These are phyloP conservation scores for Boletellus ananiceps DNA, from an alignment of 768 basidiomycete genomes.

Conservation along the genomic window DNA sequence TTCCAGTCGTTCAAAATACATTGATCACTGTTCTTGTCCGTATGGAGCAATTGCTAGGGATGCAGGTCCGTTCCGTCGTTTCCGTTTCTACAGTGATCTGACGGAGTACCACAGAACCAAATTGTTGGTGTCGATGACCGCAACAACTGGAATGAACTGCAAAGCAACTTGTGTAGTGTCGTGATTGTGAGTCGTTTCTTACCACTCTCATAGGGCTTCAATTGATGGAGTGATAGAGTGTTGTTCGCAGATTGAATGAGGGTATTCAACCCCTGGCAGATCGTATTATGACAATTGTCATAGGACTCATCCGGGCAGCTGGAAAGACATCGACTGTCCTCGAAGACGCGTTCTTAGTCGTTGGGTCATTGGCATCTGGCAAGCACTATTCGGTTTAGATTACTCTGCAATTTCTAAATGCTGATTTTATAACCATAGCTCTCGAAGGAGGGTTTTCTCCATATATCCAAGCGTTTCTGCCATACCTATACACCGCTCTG, in stretches of 20 bases:
- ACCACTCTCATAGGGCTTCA: not conserved
- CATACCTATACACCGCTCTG: constrained; percentile 83
- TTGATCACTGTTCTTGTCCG: constrained; percentile 77
- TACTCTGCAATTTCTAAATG: not conserved
- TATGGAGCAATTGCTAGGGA: constrained; percentile 80
- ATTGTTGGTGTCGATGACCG: constrained; percentile 93
- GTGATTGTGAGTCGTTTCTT: constrained; percentile 57
- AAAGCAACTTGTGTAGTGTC: constrained; percentile 91
- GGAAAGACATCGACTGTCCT: constrained; percentile 92
- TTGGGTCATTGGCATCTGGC: constrained; percentile 83
- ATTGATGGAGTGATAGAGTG: constrained; percentile 48
- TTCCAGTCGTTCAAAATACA: constrained; percentile 79
- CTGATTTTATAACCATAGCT: constrained; percentile 37
- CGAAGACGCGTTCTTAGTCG: constrained; percentile 93
- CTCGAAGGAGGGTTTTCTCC: constrained; percentile 75
- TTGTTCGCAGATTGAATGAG: constrained; percentile 77
- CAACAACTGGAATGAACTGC: constrained; percentile 98
- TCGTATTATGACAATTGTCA: constrained; percentile 89
- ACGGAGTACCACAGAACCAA: constrained; percentile 58
- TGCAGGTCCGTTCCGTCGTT: constrained; percentile 59
- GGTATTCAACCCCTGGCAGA: constrained; percentile 88
- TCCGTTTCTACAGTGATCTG: not conserved
- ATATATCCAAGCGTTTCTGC: constrained; percentile 83
- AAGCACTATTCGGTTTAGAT: constrained; percentile 14
- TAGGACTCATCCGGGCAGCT: constrained; percentile 80